Base-by-base conservation (phyloP, 176 grass and related monocot genomes). In the Musa troglodytarum region DNA sequence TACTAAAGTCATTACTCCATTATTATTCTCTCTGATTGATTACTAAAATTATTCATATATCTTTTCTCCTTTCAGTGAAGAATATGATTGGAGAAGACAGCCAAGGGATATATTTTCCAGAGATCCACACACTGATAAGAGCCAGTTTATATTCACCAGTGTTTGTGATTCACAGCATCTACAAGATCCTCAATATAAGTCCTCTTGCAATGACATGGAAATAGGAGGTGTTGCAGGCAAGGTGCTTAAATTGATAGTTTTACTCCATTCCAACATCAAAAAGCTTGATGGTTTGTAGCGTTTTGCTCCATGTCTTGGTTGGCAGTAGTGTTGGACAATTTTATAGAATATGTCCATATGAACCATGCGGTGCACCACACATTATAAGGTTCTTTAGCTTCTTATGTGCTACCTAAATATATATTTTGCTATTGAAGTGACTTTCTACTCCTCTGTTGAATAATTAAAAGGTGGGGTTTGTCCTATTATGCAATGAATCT, bases 161-260 rank as follows among this genome's bases (percentile, higher is more conserved):
- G 74, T 13, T 53, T 72, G 81, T 64, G 76, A 78, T 75, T 58
- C 65, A 52, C 83, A 78, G 68, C 72, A 81, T 68, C 10, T 70
- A 28, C 83, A 84, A 74, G 74, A 75, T 74, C 56, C 67, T 28
- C 59, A 69, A 29, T 54, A 80, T 9, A 57, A 69, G 21, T 75
- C 84, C 19, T 87, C 83, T 68, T 80, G 72, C 71, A 88, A 91
- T 72, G 78, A 80, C 69, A 75, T 81, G 68, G 84, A 89, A 78
- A 71, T 83, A 50, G 91, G 86, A 86, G 83, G 81, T 80, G 85
- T 88, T 57, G 76, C 87, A 19, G 75, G 28, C 28, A 97, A 97
- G 93, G 90, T 97, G 81, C 12, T 68, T 78, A 67, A 53, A 54
- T 54, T 67, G 22, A 74, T 55, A 55, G 2, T 74, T 74, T 55